phyloP scores from a whole-genome alignment of 2,329 filamentous ascomycete genomes.

The Alternaria dauci region DNA sequence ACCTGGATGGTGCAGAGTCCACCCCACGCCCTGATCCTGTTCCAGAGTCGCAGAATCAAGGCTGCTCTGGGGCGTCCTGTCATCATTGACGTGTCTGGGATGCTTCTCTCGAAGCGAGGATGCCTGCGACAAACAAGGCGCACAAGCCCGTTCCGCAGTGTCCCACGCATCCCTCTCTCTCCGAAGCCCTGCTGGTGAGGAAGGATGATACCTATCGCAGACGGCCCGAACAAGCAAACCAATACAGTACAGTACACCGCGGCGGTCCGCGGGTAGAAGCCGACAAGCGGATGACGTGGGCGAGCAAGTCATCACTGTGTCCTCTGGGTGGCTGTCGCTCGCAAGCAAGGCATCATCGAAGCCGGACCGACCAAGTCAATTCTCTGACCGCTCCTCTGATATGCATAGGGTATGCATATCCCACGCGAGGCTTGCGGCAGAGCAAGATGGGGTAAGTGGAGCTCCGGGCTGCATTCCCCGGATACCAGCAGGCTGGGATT shows the following conservation, averaged over 20 bases:
- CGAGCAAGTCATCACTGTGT: conserved; percentile 15
- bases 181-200: conserved; percentile 10
- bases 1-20: conserved; percentile 35
- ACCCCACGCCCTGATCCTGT: conserved; percentile 42
- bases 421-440: conserved; percentile 36
- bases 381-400: conserved; percentile 36
- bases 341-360: conserved; percentile 20
- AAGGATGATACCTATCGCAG: conserved; percentile 12
- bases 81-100: conserved; percentile 20
- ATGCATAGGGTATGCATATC: conserved; percentile 23
- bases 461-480: conserved; percentile 36
- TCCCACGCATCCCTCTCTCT: conserved; percentile 22
- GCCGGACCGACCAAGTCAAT: conserved; percentile 22
- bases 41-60: conserved; percentile 13
- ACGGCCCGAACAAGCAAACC: conserved; percentile 26
- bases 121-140: conserved; percentile 20
- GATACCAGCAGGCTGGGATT: conserved; percentile 30
- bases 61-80: conserved; percentile 31
- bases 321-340: conserved; percentile 15
- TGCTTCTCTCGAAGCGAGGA: conserved; percentile 10
- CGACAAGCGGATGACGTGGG: conserved; percentile 22
- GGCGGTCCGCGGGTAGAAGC: conserved; percentile 15
- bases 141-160: conserved; percentile 14
- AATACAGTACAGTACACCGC: conserved; percentile 6
- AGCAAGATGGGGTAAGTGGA: conserved; percentile 33